Evolutionary conservation across 192 early-diverging fungal species (phyloP).

Genomic region (Coemansia pectinata): DNA sequence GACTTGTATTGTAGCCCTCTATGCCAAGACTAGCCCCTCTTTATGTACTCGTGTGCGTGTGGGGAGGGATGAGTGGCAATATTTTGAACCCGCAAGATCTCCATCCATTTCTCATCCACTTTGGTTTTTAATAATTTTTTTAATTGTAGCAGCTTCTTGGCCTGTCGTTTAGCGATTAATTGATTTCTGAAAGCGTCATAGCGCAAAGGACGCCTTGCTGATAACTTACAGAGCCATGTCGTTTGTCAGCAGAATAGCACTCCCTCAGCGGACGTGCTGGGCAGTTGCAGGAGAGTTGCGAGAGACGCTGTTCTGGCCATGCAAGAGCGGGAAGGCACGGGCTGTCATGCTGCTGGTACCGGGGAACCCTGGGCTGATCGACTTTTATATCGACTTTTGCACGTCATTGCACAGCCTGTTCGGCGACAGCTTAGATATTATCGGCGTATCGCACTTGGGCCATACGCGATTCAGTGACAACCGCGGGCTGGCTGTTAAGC

Average conservation of each 20-base stretch:
- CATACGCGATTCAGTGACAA: conserved; percentile 46
- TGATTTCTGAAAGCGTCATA: not conserved
- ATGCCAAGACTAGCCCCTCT: not conserved
- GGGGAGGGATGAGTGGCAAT: not conserved
- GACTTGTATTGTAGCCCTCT: not conserved
- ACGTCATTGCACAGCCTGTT: conserved; percentile 56
- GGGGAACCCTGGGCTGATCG: conserved; percentile 80
- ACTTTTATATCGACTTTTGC: conserved; percentile 81
- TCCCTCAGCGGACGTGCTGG: conserved; percentile 45
- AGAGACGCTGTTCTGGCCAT: conserved; percentile 52
- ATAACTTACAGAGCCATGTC: conserved; percentile 16
- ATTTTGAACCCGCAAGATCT: not conserved
- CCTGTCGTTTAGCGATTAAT: not conserved
- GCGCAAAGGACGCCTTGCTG: not conserved
- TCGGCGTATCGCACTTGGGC: conserved; percentile 57
- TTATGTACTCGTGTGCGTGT: not conserved
- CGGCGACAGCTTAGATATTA: conserved; percentile 59
- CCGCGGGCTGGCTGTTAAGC: conserved; percentile 22
- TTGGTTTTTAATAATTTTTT: not conserved
- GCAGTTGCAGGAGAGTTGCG: conserved; percentile 30
- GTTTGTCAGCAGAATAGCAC: conserved; percentile 25
- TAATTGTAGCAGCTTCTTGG: not conserved
- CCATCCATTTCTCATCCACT: not conserved
- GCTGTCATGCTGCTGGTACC: conserved; percentile 60
- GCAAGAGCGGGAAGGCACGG: conserved; percentile 1